Conservation (phyloP, 148 eudicot genomes). For the Rhododendron williamsianum region DNA sequence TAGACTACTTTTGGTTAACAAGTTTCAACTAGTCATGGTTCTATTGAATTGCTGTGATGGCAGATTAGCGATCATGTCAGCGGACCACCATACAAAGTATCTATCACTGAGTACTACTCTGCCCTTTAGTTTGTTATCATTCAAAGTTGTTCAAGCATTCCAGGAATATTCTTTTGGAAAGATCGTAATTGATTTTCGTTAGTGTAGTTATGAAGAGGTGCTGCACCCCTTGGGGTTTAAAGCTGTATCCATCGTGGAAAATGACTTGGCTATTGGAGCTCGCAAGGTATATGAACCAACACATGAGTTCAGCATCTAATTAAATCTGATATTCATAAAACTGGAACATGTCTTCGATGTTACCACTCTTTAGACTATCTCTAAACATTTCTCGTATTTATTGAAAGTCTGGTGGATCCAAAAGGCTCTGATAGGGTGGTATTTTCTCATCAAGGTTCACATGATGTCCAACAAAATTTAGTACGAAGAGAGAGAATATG, state of each 20-base stretch:
- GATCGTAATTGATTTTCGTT: background rate
- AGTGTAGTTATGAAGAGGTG: slow-evolving; percentile 63
- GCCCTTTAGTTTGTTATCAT: slow-evolving; percentile 1
- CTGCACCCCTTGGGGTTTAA: slow-evolving; percentile 56
- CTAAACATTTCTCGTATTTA: background rate
- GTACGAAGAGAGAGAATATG: background rate
- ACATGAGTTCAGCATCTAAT: background rate
- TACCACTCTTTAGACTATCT: background rate
- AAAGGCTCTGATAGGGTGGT: background rate
- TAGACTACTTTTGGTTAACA: background rate
- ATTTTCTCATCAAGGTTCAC: background rate
- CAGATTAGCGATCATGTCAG: slow-evolving; percentile 77
- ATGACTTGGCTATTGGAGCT: slow-evolving; percentile 53
- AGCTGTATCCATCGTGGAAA: slow-evolving; percentile 48
- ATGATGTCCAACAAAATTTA: background rate
- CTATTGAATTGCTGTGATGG: slow-evolving; percentile 1
- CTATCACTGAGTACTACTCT: slow-evolving; percentile 51
- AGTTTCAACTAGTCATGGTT: background rate
- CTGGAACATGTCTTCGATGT: background rate
- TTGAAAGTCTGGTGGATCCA: background rate
- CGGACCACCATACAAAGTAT: slow-evolving; percentile 69
- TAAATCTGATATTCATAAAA: background rate
- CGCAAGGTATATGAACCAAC: slow-evolving; percentile 44
- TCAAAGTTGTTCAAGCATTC: background rate
- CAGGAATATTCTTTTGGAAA: background rate